Conservation (phyloP, 768 basidiomycete species). For the Lactarius sanguifluus region DNA sequence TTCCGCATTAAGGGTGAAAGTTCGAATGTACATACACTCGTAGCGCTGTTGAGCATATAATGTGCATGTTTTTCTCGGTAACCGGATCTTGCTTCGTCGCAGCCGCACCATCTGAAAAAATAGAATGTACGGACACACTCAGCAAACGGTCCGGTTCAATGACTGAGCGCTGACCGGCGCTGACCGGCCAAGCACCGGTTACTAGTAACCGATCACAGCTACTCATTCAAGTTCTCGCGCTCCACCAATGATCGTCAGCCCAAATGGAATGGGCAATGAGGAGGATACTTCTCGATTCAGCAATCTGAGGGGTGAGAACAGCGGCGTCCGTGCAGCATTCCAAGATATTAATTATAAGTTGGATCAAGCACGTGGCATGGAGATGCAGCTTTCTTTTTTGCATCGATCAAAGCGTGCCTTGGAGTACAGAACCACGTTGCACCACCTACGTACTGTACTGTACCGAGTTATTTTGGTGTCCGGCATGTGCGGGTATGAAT, state of each 20-base stretch:
- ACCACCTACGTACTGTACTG: no score
- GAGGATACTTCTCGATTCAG: neutral
- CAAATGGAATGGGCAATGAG: neutral
- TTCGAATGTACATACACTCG: slow-evolving; percentile 4
- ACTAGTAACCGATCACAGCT: no score
- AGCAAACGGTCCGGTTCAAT: no score
- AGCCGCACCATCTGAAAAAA: no score
- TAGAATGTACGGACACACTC: no score
- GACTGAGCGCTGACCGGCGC: no score
- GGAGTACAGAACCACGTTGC: neutral
- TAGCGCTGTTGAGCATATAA: neutral
- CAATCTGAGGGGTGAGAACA: neutral
- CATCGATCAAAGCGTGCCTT: neutral
- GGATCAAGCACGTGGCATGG: no score
- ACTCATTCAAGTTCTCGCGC: no score
- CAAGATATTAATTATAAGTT: no score
- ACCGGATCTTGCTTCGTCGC: neutral
- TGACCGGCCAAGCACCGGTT: no score
- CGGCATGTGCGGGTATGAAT: neutral
- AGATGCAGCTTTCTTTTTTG: neutral
- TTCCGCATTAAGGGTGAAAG: neutral
- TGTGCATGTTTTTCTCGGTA: neutral
- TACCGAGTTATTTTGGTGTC: neutral
- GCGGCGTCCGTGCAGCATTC: neutral
- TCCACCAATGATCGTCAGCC: no score